Conservation (phyloP, 2,329 filamentous ascomycete genomes). For the Teratosphaeriaceae sp. region DNA sequence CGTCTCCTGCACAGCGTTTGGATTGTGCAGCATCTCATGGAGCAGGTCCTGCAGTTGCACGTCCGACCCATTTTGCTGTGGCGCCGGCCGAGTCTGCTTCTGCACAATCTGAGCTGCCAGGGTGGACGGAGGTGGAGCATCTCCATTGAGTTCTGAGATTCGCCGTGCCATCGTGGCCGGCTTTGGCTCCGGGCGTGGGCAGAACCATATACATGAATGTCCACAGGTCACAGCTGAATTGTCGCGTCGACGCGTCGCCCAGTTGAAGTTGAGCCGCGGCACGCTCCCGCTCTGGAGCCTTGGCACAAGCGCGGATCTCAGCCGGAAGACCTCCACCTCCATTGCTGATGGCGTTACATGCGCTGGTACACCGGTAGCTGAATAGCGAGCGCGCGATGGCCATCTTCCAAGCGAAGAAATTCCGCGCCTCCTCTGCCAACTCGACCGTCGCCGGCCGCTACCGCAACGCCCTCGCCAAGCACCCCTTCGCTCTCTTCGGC, state of each 20-base stretch:
- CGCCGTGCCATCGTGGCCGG: slow-evolving; percentile 32
- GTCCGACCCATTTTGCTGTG: slow-evolving; percentile 45
- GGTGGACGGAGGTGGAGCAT: slow-evolving; percentile 60
- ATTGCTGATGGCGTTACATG: too few species aligned
- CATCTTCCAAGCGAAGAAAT: slow-evolving; percentile 39
- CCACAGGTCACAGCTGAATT: too few species aligned
- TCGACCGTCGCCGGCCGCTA: slow-evolving; percentile 70
- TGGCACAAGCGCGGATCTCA: too few species aligned
- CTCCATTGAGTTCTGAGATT: slow-evolving; percentile 16
- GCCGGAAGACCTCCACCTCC: too few species aligned
- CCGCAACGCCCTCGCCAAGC: slow-evolving; percentile 64
- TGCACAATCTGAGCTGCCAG: slow-evolving; percentile 82
- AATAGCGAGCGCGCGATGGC: too few species aligned
- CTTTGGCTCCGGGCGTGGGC: neutral
- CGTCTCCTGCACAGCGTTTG: slow-evolving; percentile 49
- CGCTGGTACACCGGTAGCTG: too few species aligned
- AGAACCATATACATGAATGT: too few species aligned
- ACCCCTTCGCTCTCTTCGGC: slow-evolving; percentile 89
- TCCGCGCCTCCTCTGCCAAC: slow-evolving; percentile 58
- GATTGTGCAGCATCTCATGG: slow-evolving; percentile 49
- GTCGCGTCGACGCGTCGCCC: too few species aligned
- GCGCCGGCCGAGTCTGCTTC: slow-evolving; percentile 52
- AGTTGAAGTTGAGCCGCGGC: too few species aligned
- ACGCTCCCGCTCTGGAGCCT: too few species aligned
- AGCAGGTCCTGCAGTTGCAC: slow-evolving; percentile 69